Evolutionary conservation across 108 stramenopile species (phyloP).

Genomic region (Nitzschia sp.): DNA sequence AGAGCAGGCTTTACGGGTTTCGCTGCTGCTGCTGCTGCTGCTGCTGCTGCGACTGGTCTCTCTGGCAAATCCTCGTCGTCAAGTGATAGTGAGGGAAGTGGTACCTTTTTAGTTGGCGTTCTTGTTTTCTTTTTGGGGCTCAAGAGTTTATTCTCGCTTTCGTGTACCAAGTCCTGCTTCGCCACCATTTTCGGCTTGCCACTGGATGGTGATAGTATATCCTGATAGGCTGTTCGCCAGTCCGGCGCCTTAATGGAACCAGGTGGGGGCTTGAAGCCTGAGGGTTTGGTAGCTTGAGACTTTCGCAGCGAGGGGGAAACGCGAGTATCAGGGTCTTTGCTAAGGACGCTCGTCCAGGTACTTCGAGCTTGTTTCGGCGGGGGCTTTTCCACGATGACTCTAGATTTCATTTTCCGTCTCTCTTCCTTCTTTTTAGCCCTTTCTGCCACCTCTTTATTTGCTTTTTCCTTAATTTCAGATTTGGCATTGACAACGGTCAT

Average conservation of each 20-base stretch:
- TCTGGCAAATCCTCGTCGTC: slow-evolving; percentile 8
- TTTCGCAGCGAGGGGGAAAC: neutral
- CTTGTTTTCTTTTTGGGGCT: slow-evolving; percentile 22
- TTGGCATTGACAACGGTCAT: slow-evolving; percentile 25
- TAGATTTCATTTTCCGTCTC: slow-evolving; percentile 3
- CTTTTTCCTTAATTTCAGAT: slow-evolving; percentile 23
- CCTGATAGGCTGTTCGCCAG: slow-evolving; percentile 15
- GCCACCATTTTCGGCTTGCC: slow-evolving; percentile 13
- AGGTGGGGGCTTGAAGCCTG: slow-evolving; percentile 8
- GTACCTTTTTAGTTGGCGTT: neutral
- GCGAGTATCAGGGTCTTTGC: neutral
- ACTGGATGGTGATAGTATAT: slow-evolving; percentile 13
- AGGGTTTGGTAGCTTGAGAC: neutral
- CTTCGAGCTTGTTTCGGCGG: slow-evolving; percentile 1
- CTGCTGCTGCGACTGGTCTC: neutral
- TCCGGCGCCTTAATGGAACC: slow-evolving; percentile 4
- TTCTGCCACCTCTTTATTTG: neutral
- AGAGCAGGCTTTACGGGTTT: neutral
- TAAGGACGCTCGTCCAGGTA: slow-evolving; percentile 14
- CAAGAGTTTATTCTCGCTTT: slow-evolving; percentile 9
- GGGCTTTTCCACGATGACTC: slow-evolving; percentile 13
- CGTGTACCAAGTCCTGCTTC: neutral
- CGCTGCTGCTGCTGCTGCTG: neutral
- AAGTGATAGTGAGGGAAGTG: slow-evolving; percentile 1
- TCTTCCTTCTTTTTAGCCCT: slow-evolving; percentile 19